Conservation (phyloP, 148 eudicot genomes). For the Cornus florida region DNA sequence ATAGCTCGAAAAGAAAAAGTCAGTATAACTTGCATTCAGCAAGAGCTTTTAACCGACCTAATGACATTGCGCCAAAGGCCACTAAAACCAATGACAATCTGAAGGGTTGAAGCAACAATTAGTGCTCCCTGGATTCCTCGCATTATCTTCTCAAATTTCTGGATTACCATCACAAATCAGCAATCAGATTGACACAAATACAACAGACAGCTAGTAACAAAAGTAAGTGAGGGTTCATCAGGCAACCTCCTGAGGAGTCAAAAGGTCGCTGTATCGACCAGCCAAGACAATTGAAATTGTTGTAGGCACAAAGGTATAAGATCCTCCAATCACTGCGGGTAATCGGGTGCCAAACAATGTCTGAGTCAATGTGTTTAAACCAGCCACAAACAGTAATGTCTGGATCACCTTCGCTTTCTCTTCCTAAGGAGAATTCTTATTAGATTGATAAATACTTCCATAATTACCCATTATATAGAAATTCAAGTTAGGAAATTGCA, state of each 20-base stretch:
- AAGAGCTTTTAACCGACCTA: slow-evolving; percentile 38
- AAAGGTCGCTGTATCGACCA: slow-evolving; percentile 49
- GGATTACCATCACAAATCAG: slow-evolving; percentile 14
- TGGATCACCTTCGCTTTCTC: slow-evolving; percentile 85
- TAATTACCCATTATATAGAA: not conserved
- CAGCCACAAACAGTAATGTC: slow-evolving; percentile 84
- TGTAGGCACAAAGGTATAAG: slow-evolving; percentile 71
- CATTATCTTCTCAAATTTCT: slow-evolving; percentile 65
- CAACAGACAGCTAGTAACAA: not conserved
- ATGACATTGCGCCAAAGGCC: slow-evolving; percentile 78
- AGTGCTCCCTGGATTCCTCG: slow-evolving; percentile 76
- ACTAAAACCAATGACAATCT: slow-evolving; percentile 79
- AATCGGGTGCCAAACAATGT: slow-evolving; percentile 74
- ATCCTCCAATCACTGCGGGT: slow-evolving; percentile 85
- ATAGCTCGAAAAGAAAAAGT: not conserved
- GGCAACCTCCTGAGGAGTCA: slow-evolving; percentile 63
- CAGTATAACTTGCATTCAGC: not conserved
- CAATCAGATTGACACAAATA: slow-evolving; percentile 6
- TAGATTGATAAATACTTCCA: not conserved
- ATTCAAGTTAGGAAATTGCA: not conserved
- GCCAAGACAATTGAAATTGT: slow-evolving; percentile 73
- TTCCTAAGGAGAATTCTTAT: slow-evolving; percentile 32
- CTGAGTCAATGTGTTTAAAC: slow-evolving; percentile 70
- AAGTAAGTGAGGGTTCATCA: not conserved
- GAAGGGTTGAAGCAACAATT: slow-evolving; percentile 72